Percentiles rank a stretch among this genome's conserved stretches.
Conservation (phyloP, 169 alveolate species). For the Cryptosporidium bovis region DNA sequence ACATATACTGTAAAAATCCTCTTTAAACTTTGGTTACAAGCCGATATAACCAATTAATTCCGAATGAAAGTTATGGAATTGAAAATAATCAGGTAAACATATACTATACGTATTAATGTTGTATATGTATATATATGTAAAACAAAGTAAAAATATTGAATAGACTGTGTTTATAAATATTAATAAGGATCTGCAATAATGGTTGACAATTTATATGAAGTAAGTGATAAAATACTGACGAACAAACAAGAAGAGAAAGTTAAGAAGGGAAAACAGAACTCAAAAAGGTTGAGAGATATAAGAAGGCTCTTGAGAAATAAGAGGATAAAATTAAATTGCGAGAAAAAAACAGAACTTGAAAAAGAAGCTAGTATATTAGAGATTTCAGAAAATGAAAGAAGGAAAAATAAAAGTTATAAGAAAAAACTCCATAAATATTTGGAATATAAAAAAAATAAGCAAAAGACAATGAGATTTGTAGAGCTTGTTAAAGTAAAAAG, state of each 20-base stretch:
- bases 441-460: slow-evolving; percentile 37
- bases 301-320: slow-evolving; percentile 22
- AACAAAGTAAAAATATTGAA: neutral
- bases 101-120: too few relatives aligned
- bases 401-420: neutral
- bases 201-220: too few relatives aligned
- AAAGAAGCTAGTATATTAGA: slow-evolving; percentile 5
- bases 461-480: slow-evolving; percentile 68
- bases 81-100: too few relatives aligned
- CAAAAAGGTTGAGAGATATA: slow-evolving; percentile 42
- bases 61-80: too few relatives aligned
- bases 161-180: too few relatives aligned
- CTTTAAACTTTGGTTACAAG: too few relatives aligned
- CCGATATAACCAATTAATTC: too few relatives aligned
- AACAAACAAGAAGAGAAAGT: neutral
- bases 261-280: neutral
- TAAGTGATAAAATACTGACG: neutral
- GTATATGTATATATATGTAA: neutral
- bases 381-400: neutral
- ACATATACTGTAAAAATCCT: too few relatives aligned
- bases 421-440: slow-evolving; percentile 32
- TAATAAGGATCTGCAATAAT: too few relatives aligned
- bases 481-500: slow-evolving; percentile 69
- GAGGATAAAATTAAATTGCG: slow-evolving; percentile 25
- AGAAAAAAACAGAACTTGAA: slow-evolving; percentile 10